A percentile compares a stretch with the other conserved stretches of the same genome.
Evolutionary conservation across 176 grass and related monocot genomes (phyloP).

Genomic region (Themeda triandra): DNA sequence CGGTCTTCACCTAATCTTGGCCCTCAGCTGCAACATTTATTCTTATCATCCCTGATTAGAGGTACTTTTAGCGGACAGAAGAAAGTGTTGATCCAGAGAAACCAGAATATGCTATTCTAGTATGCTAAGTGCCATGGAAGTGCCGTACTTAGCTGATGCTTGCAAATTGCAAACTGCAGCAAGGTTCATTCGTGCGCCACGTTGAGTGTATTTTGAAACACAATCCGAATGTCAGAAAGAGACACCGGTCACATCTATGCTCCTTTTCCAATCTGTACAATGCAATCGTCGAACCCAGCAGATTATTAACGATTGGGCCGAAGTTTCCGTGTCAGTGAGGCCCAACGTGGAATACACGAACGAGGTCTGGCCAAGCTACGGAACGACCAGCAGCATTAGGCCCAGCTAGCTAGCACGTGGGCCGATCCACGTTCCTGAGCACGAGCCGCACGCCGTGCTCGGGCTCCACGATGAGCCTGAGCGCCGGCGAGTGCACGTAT

Average conservation of each 20-base stretch:
- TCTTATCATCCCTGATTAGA: neutral
- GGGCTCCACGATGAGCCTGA: slow-evolving; percentile 76
- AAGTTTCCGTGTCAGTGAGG: too few species aligned
- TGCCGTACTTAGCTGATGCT: neutral
- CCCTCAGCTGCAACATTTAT: neutral
- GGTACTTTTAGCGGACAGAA: neutral
- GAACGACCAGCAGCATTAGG: neutral
- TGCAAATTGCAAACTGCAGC: neutral
- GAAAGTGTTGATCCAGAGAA: neutral
- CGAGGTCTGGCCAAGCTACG: neutral
- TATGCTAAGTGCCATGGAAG: neutral
- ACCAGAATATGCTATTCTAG: neutral
- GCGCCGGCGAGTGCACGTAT: slow-evolving; percentile 61
- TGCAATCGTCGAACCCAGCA: neutral
- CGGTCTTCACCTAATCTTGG: neutral
- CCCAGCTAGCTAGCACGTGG: neutral
- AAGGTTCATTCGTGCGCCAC: neutral
- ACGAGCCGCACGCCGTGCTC: slow-evolving; percentile 60
- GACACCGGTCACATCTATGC: neutral
- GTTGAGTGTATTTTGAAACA: neutral
- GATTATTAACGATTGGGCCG: neutral
- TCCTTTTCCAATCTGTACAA: neutral
- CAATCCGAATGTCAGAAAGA: neutral
- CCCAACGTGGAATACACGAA: neutral
- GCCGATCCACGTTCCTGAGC: neutral